Evolutionary conservation across 768 basidiomycete genomes (phyloP).

Genomic region (Agrocybe pediades): DNA sequence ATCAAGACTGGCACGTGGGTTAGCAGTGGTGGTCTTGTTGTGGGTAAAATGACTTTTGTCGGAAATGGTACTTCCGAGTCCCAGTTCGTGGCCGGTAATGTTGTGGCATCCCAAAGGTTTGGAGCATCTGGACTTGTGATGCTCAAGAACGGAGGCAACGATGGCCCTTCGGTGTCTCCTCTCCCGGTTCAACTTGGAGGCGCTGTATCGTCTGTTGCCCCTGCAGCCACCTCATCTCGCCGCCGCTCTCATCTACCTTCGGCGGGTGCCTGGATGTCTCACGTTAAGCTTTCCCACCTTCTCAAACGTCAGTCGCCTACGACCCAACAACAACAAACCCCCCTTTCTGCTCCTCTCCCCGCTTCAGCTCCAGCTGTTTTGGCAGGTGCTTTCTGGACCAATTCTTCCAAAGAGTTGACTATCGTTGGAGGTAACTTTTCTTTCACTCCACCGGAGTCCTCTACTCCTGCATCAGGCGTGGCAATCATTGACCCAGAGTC

Average conservation of each 20-base stretch:
- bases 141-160: conserved; percentile 61
- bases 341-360: conserved; percentile 57
- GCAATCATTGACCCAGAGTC: conserved; percentile 70
- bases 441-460: conserved; percentile 43
- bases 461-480: conserved; percentile 50
- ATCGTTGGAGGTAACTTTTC: conserved; percentile 93
- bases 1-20: conserved; percentile 62
- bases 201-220: conserved; percentile 30
- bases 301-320: conserved; percentile 58
- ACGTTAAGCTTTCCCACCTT: conserved; percentile 42
- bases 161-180: conserved; percentile 62
- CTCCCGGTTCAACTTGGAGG: conserved; percentile 58
- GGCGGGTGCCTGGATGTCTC: conserved; percentile 48
- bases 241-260: conserved; percentile 28
- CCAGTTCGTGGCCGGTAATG: conserved; percentile 73
- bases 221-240: conserved; percentile 31
- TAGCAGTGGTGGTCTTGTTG: conserved; percentile 72
- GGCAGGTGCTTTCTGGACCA: conserved; percentile 89
- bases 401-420: conserved; percentile 65
- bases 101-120: conserved; percentile 55
- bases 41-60: conserved; percentile 70
- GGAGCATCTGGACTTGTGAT: conserved; percentile 82
- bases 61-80: conserved; percentile 61
- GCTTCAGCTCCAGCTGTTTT: conserved; percentile 80
- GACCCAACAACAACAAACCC: conserved; percentile 30